A percentile compares a stretch with the other conserved stretches of the same genome.
Evolutionary conservation across 1,139 yeast species (phyloP).

Genomic region (Kodamaea anthophila): DNA sequence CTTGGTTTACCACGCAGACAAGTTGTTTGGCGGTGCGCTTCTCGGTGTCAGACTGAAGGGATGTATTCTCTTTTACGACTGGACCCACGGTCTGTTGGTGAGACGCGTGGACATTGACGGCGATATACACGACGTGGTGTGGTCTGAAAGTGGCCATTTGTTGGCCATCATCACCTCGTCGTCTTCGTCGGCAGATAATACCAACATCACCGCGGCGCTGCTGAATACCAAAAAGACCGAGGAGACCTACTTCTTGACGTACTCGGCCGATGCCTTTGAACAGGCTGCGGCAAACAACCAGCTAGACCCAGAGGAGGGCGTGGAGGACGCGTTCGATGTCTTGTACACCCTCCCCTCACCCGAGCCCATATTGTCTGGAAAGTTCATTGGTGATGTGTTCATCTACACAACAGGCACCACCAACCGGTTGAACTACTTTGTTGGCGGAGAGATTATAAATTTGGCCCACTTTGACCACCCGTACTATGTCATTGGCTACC

Average conservation of each 20-base stretch:
- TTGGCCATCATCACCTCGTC: conserved; percentile 66
- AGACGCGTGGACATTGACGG: conserved; percentile 73
- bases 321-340: conserved; percentile 80
- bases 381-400: conserved; percentile 96
- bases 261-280: conserved; percentile 59
- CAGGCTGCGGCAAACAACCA: conserved; percentile 55
- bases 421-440: conserved; percentile 86
- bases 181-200: conserved; percentile 9
- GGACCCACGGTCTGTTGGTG: conserved; percentile 83
- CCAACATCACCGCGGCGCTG: conserved; percentile 12
- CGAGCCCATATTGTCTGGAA: conserved; percentile 80
- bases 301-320: conserved; percentile 78
- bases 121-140: conserved; percentile 71
- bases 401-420: conserved; percentile 76
- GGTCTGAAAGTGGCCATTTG: conserved; percentile 94
- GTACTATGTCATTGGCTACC: conserved; percentile 81
- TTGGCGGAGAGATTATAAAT: conserved; percentile 89
- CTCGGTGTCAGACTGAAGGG: conserved; percentile 79
- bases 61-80: conserved; percentile 82
- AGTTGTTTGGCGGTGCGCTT: conserved; percentile 79
- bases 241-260: conserved; percentile 76
- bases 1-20: conserved; percentile 69
- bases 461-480: conserved; percentile 90
- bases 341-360: conserved; percentile 63
- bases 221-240: conserved; percentile 35